Evolutionary conservation across 345 rosid species (phyloP).

Genomic region (Alliaria petiolata): DNA sequence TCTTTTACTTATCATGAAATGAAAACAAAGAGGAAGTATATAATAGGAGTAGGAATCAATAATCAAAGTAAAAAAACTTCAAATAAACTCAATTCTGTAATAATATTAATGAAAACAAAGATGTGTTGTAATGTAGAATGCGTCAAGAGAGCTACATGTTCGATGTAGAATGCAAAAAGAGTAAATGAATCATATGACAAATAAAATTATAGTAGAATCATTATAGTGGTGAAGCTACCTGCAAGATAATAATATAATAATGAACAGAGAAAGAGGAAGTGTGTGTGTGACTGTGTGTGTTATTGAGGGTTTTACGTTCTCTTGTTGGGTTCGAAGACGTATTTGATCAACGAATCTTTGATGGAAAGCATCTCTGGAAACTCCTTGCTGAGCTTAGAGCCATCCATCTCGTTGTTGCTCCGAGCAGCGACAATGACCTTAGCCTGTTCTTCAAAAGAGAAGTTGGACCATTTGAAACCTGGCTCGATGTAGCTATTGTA

Average conservation of each 20-base stretch:
- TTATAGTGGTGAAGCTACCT: conserved; percentile 9
- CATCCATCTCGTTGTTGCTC: conserved; percentile 90
- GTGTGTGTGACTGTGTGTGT: not conserved
- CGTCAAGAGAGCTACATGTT: conserved; percentile 5
- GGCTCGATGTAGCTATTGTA: conserved; percentile 80
- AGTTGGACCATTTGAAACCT: conserved; percentile 58
- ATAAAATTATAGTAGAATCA: conserved; percentile 10
- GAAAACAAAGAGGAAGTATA: not conserved
- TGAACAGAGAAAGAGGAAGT: conserved; percentile 8
- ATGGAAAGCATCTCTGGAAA: conserved; percentile 78
- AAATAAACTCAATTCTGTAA: not conserved
- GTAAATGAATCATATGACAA: conserved; percentile 15
- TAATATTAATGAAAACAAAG: conserved; percentile 8
- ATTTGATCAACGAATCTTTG: conserved; percentile 74
- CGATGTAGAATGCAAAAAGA: not conserved
- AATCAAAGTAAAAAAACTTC: not conserved
- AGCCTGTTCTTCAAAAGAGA: conserved; percentile 84
- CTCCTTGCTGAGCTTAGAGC: conserved; percentile 78
- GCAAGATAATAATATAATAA: conserved; percentile 8
- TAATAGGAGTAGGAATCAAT: no score
- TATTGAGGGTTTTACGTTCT: conserved; percentile 29
- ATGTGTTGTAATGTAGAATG: not conserved
- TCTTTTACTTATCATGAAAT: not conserved
- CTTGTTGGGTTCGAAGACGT: conserved; percentile 78
- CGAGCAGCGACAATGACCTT: conserved; percentile 87